phyloP scores from a whole-genome alignment of 2,329 filamentous ascomycete genomes.

The Rugonectria rugulosa region DNA sequence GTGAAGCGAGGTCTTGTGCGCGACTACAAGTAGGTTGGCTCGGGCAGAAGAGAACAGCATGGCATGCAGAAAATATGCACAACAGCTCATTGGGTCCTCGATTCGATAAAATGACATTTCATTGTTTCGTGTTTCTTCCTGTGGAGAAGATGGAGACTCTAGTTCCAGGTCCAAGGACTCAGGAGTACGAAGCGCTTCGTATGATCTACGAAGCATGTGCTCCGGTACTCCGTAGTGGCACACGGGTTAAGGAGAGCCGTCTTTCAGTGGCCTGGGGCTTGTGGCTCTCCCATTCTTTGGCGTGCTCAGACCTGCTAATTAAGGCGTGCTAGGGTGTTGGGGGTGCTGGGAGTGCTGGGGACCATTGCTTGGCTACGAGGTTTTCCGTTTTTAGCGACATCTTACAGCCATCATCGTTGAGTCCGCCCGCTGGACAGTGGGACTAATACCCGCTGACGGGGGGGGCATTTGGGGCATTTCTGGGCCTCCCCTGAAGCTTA shows the following conservation, averaged over 20 bases:
- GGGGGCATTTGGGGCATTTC: too few species aligned
- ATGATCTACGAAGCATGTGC: too few species aligned
- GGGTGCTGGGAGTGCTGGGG: too few species aligned
- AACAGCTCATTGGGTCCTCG: too few species aligned
- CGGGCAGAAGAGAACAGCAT: not conserved
- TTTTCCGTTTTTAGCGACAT: slow-evolving; percentile 34
- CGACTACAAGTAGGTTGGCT: slow-evolving; percentile 4
- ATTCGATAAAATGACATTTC: slow-evolving; percentile 1
- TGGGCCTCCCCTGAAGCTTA: slow-evolving; percentile 18
- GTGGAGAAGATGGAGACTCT: slow-evolving; percentile 10
- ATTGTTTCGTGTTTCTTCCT: slow-evolving; percentile 15
- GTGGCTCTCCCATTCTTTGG: not conserved
- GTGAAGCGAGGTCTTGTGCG: not conserved
- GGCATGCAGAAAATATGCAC: too few species aligned
- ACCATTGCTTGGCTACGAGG: slow-evolving; percentile 4
- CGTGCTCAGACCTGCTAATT: slow-evolving; percentile 10
- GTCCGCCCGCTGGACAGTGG: slow-evolving; percentile 24
- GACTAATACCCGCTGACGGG: slow-evolving; percentile 3
- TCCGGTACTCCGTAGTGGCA: too few species aligned
- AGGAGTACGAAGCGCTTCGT: too few species aligned
- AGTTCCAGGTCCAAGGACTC: too few species aligned
- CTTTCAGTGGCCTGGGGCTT: too few species aligned
- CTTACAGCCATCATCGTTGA: slow-evolving; percentile 27
- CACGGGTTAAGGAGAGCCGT: too few species aligned
- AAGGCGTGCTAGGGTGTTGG: not conserved